Evolutionary conservation across 2,329 filamentous ascomycete genomes (phyloP).

Genomic region (Teratosphaeria zuluensis): DNA sequence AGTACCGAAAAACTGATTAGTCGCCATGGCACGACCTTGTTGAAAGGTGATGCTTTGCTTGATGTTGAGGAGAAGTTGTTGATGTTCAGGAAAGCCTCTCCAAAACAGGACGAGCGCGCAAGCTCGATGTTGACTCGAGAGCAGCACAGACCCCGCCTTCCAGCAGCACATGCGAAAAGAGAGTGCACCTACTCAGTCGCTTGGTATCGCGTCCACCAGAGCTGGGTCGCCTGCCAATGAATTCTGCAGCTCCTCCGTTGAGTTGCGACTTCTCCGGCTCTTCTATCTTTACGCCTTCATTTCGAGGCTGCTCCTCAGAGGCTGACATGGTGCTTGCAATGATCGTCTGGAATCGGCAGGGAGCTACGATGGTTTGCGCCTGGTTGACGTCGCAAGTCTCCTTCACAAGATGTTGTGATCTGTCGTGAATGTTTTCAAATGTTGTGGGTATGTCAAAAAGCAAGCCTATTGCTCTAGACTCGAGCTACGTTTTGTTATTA

Average conservation of each 20-base stretch:
- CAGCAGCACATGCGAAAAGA: not conserved
- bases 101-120: not conserved
- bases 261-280: conserved; percentile 18
- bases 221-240: conserved; percentile 23
- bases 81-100: not conserved
- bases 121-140: not conserved
- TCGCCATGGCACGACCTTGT: conserved; percentile 28
- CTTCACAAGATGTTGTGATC: conserved; percentile 4
- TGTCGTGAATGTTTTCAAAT: not conserved
- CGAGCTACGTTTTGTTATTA: not conserved
- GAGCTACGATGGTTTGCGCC: not conserved
- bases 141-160: not conserved
- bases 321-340: not conserved
- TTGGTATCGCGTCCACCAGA: conserved; percentile 25
- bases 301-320: not conserved
- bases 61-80: not conserved
- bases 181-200: conserved; percentile 21
- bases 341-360: not conserved
- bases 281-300: conserved; percentile 3
- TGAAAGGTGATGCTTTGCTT: conserved; percentile 22
- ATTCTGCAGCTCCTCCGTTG: conserved; percentile 17
- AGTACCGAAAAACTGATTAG: conserved; percentile 9
- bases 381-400: conserved; percentile 22
- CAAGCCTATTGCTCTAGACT: not conserved
- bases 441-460: not conserved